Percentiles rank a stretch among this genome's conserved stretches.
These are phyloP conservation scores for Austropuccinia psidii DNA, from an alignment of 1,284 basidiomycete genomes.

Conservation along the genomic window DNA sequence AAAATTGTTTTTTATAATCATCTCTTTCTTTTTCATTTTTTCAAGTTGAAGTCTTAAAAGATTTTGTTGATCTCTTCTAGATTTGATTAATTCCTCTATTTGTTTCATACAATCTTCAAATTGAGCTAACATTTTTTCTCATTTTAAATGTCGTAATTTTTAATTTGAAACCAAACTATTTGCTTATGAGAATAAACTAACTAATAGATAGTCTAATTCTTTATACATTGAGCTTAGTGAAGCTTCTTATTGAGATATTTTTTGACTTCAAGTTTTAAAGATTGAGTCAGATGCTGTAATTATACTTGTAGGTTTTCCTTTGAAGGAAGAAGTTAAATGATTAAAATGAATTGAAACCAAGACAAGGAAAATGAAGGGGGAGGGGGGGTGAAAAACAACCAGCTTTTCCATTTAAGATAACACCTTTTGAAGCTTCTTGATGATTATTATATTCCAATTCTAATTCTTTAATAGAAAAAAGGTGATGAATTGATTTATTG, in stretches of 20 bases:
- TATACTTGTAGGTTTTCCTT: constrained; percentile 77
- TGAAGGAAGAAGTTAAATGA: background rate
- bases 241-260: constrained; percentile 86
- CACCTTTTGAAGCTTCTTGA: constrained; percentile 65
- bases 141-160: constrained; percentile 62
- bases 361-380: background rate
- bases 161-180: constrained; percentile 67
- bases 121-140: constrained; percentile 71
- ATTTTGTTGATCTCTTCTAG: constrained; percentile 80
- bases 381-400: background rate
- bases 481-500: too few species aligned
- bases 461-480: too few species aligned
- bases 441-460: constrained; percentile 68
- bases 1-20: constrained; percentile 20
- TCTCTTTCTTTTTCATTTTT: constrained; percentile 27
- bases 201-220: constrained; percentile 78
- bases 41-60: constrained; percentile 47
- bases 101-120: constrained; percentile 71
- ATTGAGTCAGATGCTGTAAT: constrained; percentile 86
- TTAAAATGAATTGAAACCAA: too few species aligned
- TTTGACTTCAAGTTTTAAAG: constrained; percentile 78
- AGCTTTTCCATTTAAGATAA: constrained; percentile 59
- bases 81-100: constrained; percentile 74
- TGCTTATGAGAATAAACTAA: constrained; percentile 54
- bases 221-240: constrained; percentile 65